phyloP scores from a whole-genome alignment of 305 asterid genomes.

The Fraxinus latifolia region DNA sequence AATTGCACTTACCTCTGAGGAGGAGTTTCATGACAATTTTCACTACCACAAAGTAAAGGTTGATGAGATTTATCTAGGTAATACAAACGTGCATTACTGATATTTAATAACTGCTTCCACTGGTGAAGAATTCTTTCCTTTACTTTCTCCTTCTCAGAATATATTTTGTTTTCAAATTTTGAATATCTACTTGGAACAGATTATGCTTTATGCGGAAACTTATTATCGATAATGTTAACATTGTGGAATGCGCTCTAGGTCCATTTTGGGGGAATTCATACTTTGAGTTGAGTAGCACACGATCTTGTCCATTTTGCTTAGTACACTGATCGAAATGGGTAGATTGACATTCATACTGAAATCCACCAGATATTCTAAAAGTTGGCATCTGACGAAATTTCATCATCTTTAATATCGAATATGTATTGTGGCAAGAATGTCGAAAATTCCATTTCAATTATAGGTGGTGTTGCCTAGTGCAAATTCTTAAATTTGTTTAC shows the following conservation, averaged over 20 bases:
- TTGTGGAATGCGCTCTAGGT: neutral
- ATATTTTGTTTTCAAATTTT: neutral
- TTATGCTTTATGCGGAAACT: neutral
- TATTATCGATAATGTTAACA: neutral
- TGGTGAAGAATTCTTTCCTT: neutral
- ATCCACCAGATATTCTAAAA: neutral
- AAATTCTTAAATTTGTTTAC: slow-evolving; percentile 13
- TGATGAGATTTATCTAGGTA: neutral
- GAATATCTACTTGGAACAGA: neutral
- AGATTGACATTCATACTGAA: neutral
- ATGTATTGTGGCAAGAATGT: neutral
- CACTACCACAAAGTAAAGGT: neutral
- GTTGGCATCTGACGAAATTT: neutral
- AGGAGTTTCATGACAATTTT: slow-evolving; percentile 1
- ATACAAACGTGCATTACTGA: neutral
- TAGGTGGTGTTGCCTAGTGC: slow-evolving; percentile 22
- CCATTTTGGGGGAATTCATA: neutral
- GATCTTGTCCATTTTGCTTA: neutral
- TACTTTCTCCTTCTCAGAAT: neutral
- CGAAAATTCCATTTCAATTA: slow-evolving; percentile 13
- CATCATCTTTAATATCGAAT: slow-evolving; percentile 6
- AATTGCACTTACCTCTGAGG: neutral
- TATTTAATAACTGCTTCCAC: neutral
- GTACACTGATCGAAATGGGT: neutral
- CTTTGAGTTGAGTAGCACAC: neutral